phyloP scores from a whole-genome alignment of 805 yeast genomes.

The Novakomyces olei region DNA sequence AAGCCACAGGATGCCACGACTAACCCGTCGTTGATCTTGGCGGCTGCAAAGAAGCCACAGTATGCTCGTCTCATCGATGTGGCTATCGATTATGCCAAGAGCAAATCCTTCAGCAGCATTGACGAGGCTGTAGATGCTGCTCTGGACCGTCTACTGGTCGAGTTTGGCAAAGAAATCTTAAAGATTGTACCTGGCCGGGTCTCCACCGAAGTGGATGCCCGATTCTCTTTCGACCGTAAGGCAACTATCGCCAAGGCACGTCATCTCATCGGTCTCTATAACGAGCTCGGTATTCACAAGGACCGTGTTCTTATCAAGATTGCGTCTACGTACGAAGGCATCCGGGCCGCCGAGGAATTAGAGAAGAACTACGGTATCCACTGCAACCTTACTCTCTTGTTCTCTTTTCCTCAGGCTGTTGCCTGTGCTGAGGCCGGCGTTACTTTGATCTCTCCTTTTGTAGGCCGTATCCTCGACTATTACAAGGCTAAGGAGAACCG shows the following conservation, averaged over 20 bases:
- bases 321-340: constrained; percentile 98
- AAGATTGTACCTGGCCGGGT: constrained; percentile 96
- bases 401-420: constrained; percentile 93
- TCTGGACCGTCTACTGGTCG: constrained; percentile 78
- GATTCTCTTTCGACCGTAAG: constrained; percentile 85
- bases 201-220: constrained; percentile 97
- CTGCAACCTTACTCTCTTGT: constrained; percentile 83
- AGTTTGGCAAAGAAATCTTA: constrained; percentile 84
- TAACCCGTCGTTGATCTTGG: constrained; percentile 90
- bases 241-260: constrained; percentile 88
- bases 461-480: constrained; percentile 98
- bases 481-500: constrained; percentile 67
- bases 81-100: constrained; percentile 70
- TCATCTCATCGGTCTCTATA: constrained; percentile 69
- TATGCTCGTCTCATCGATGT: constrained; percentile 75
- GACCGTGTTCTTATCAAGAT: constrained; percentile 87
- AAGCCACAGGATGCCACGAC: constrained; percentile 99
- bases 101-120: constrained; percentile 18
- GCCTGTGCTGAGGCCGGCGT: constrained; percentile 96
- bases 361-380: constrained; percentile 80
- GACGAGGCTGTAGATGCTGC: constrained; percentile 56
- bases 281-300: constrained; percentile 62
- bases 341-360: constrained; percentile 90
- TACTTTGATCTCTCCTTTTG: constrained; percentile 94
- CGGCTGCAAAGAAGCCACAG: constrained; percentile 78